Evolutionary conservation across 352 stramenopile species (phyloP), one percentile per base, ranked within the genome.

Genomic region (Phytophthora sojae): DNA sequence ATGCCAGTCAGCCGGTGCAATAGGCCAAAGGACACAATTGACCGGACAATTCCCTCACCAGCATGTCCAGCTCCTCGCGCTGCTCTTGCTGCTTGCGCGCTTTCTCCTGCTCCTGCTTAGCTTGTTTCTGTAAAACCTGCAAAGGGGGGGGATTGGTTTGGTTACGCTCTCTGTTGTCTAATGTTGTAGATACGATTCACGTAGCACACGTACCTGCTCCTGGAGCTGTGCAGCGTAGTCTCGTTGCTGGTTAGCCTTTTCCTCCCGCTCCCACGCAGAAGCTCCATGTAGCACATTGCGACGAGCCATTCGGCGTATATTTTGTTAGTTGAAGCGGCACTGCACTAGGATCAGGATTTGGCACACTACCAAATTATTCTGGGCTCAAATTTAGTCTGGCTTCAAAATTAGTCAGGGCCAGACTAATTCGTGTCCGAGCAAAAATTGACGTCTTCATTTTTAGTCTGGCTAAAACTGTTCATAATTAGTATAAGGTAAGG

Each of bases 141-240:
- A 32, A 32, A 32, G 29, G 32, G 42, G 42, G 42, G 42, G 39
- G 26, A 17, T 4, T 7, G 1, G 25, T 15, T 0, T 23, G 8
- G 44, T 32, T 32, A 12, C 12, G 4, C 12, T 19, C 19, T n/a
- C 12, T 4, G 11, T 26, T 15, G 3, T 37, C 11, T 32, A 32
- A 52, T 6, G 4, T 45, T 47, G 17, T 17, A 45, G 25, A 55
- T 19, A 9, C 5, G 35, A 44, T 39, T 15, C 32, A 12, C 9
- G 9, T 44, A 44, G 35, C 17, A 44, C 9, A 44, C 15, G 35
- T 23, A 89, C 81, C 67, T 92, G 85, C 55, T 90, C 73, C 59
- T 92, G 85, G 25, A 92, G 76, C 66, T 89, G 77, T 39, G 82
- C 85, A 19, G 85, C 85, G 52, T 92, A 92, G 69, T 88, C 81